Evolutionary conservation across 2,329 filamentous ascomycete species (phyloP), one percentile per base, ranked within the genome.

Genomic region (Dactylonectria estremocensis): DNA sequence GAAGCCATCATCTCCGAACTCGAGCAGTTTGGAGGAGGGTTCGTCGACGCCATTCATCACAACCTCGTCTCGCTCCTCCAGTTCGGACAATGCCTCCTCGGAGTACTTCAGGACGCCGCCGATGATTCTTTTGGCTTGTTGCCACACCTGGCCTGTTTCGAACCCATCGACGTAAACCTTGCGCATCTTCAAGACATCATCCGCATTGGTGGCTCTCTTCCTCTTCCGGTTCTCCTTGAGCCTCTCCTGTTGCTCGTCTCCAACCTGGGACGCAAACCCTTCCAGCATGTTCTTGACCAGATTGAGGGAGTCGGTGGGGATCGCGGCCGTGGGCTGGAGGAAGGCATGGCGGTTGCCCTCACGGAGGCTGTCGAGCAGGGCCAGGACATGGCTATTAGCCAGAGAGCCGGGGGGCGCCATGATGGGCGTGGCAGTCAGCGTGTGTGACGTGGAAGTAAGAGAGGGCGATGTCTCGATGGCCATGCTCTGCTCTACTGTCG

Each of bases 91-190:
- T 4, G 82, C 77, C 6, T 81, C 79, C 54, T 84, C 81, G 0
- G 87, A 86, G 70, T 88, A 85, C 48, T 83, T 80, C 52, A 90
- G 73, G 11, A 88, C 82, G 53, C 86, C 85, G 13, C 80, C 87
- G 64, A 98, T 91, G 20, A 98, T 94, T 74, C 93, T 90, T 77
- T 91, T 92, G 9, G 94, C 93, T 83, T 99, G 96, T 80, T 98
- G 94, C 93, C 95, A 99, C 49, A 99, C 91, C 81, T 98, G 95
- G 20, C 91, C 90, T 11, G 93, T 91, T 74, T 93, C 93, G 74
- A 98, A 97, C 0, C 95, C 96, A 64, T 97, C 90, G 7, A 94
- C 85, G 78, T 98, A 93, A 16, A 99, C 85, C 80, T 93, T 95
- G 75, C 93, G 91, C 75, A 97, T 84, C 75, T 94, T 94, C 70